Conservation (phyloP, 2,329 filamentous ascomycete genomes). For the Colletotrichum godetiae region DNA sequence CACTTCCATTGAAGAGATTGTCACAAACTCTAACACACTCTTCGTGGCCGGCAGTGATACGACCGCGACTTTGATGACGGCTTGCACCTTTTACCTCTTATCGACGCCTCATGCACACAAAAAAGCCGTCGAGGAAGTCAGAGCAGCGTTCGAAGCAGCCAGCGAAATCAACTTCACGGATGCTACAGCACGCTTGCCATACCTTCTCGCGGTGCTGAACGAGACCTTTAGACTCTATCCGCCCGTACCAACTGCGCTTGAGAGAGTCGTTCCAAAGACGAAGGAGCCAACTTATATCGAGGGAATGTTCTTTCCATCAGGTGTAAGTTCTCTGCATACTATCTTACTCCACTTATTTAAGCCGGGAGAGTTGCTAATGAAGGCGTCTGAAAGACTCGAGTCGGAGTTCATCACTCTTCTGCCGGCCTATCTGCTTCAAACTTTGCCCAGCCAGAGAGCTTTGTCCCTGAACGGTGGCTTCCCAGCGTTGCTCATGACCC, state of each 20-base stretch:
- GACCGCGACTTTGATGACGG: constrained; percentile 45
- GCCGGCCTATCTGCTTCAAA: constrained; percentile 36
- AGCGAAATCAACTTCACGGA: constrained; percentile 50
- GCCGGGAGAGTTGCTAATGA: neutral
- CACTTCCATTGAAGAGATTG: constrained; percentile 1
- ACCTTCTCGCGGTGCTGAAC: constrained; percentile 17
- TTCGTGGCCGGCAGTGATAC: constrained; percentile 47
- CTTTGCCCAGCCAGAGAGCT: constrained; percentile 57
- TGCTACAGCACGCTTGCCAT: constrained; percentile 42
- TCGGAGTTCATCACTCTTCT: constrained; percentile 52
- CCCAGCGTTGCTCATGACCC: constrained; percentile 33
- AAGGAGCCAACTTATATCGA: neutral
- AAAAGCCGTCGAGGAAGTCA: constrained; percentile 51
- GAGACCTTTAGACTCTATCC: constrained; percentile 20
- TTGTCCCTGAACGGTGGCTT: constrained; percentile 55
- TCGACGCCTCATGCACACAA: neutral
- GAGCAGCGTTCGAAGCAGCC: constrained; percentile 44
- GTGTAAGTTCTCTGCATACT: neutral
- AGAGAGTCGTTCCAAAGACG: constrained; percentile 1
- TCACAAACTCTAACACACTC: constrained; percentile 8
- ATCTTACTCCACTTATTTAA: neutral
- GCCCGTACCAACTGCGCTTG: neutral
- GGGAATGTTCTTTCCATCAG: neutral
- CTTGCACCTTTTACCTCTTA: constrained; percentile 13
- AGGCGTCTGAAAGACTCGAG: constrained; percentile 34